A percentile compares a stretch with the other conserved stretches of the same genome.
phyloP scores from a whole-genome alignment of 2,329 filamentous ascomycete species.

The Diaporthe vexans region DNA sequence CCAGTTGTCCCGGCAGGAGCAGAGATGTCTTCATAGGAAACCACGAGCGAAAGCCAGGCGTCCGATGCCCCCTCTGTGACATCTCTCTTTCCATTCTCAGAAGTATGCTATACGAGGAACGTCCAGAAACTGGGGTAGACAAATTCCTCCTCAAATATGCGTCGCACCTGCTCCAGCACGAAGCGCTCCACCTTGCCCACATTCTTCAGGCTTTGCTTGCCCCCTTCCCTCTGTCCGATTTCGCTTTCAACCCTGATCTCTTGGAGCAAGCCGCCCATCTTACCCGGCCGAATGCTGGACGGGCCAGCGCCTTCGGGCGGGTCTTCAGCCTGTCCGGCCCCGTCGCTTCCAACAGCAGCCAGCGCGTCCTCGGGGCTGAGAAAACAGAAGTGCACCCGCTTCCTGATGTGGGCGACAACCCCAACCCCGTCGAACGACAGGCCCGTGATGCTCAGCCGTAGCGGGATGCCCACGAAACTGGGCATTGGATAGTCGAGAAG shows the following conservation, averaged over 20 bases:
- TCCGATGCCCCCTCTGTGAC: not conserved
- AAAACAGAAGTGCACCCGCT: constrained; percentile 93
- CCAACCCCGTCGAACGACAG: constrained; percentile 96
- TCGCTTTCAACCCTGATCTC: constrained; percentile 98
- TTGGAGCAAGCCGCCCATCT: constrained; percentile 83
- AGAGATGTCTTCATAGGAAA: not conserved
- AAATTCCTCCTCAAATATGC: constrained; percentile 98
- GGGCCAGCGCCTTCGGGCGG: constrained; percentile 43
- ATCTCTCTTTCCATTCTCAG: not conserved
- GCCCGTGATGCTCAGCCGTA: constrained; percentile 95
- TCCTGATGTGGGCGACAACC: constrained; percentile 90
- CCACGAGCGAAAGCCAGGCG: not conserved
- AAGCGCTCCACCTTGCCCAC: constrained; percentile 99
- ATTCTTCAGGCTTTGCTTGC: constrained; percentile 96
- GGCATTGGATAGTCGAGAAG: constrained; percentile 98
- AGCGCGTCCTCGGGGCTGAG: constrained; percentile 91
- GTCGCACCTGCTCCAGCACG: constrained; percentile 93
- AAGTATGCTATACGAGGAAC: constrained; percentile 78
- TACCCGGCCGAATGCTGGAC: constrained; percentile 57
- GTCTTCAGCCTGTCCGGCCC: constrained; percentile 52
- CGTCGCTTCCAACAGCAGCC: constrained; percentile 72
- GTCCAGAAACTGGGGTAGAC: constrained; percentile 99
- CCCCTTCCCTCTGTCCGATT: constrained; percentile 91
- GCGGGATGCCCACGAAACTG: constrained; percentile 94
- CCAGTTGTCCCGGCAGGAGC: not conserved